Evolutionary conservation across 768 basidiomycete species (phyloP).

Genomic region (Agaricus subrufescens): DNA sequence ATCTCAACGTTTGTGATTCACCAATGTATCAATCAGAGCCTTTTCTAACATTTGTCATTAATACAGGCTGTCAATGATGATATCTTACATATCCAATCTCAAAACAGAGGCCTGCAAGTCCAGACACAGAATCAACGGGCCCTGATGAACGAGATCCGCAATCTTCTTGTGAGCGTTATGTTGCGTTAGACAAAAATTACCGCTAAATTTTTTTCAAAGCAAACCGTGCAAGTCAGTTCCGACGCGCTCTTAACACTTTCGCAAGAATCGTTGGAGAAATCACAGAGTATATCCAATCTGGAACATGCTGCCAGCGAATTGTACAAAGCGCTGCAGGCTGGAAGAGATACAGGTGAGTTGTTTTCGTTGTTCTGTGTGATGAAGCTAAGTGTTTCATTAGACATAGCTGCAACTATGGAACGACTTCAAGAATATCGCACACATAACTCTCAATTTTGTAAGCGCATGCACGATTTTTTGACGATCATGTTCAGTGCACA

Average conservation of each 20-base stretch:
- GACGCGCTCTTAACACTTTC: slow-evolving; percentile 71
- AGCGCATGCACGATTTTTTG: slow-evolving; percentile 84
- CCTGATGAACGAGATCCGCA: slow-evolving; percentile 80
- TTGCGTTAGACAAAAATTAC: not conserved
- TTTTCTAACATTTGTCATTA: not conserved
- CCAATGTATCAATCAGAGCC: not conserved
- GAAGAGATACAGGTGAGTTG: slow-evolving; percentile 74
- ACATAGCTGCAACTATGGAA: slow-evolving; percentile 98
- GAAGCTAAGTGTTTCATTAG: slow-evolving; percentile 27
- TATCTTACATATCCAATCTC: slow-evolving; percentile 92
- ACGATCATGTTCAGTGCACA: slow-evolving; percentile 90
- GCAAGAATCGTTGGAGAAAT: slow-evolving; percentile 85
- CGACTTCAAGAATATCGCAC: slow-evolving; percentile 86
- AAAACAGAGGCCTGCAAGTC: slow-evolving; percentile 94
- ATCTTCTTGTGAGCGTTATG: slow-evolving; percentile 59
- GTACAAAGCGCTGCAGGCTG: slow-evolving; percentile 93
- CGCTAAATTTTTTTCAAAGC: slow-evolving; percentile 36
- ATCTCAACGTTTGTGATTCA: slow-evolving; percentile 70
- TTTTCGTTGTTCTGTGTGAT: not conserved
- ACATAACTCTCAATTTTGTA: slow-evolving; percentile 90
- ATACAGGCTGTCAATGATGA: slow-evolving; percentile 89
- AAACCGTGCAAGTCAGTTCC: slow-evolving; percentile 91
- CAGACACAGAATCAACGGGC: slow-evolving; percentile 94
- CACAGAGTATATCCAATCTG: slow-evolving; percentile 66
- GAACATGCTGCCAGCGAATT: slow-evolving; percentile 82